Base-by-base conservation (phyloP, 106 monocot genomes). In the Dioscorea dumetorum region DNA sequence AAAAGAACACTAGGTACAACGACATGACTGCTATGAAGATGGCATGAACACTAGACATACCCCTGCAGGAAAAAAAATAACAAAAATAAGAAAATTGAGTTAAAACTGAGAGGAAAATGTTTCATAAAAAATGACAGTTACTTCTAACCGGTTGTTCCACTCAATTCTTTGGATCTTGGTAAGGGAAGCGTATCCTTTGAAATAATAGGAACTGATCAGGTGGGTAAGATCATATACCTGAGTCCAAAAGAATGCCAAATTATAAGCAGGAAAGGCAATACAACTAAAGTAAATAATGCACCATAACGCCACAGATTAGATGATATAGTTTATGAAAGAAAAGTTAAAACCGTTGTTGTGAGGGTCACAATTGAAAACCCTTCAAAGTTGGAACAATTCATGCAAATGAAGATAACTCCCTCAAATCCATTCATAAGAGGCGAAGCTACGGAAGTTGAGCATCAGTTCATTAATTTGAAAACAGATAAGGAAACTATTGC, bases 11-110 rank as follows among this genome's bases (percentile, higher is more conserved):
- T 22, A 92, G 74, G 76, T 87, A 85, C 51, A 86, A 33, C 51
- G 97, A 89, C 86, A 92, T 86, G 2, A 72, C 17, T 8, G 91
- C 83, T 63, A 97, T 97, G 79, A 83, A 97, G 74, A 97, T 63
- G 51, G 97, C 97, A 87, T 88, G 91, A 49, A 31, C 68, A 28
- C 72, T 97, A 66, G 95, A 97, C 91, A 97, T 97, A 63, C 95
- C 95, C 84, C 95, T 97, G 80, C 33, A 78, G 41, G 49, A 73
- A 71, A 41, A 41, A 8, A 41, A 41, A n/a, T n/a, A 41, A 6
- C 41, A 3, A 41, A n/a, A 41, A 41, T 41, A 41, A 41, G 41
- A 41, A 41, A 20, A 51, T 49, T 58, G 12, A 51, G 51, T 17
- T 62, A 60, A 17, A 50, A 79, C 58, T 76, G 20, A 63, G 53